A percentile compares a stretch with the other conserved stretches of the same genome.
These are phyloP conservation scores for Acanthamoeba royreba DNA, from an alignment of 208 protist genomes.

Conservation along the genomic window DNA sequence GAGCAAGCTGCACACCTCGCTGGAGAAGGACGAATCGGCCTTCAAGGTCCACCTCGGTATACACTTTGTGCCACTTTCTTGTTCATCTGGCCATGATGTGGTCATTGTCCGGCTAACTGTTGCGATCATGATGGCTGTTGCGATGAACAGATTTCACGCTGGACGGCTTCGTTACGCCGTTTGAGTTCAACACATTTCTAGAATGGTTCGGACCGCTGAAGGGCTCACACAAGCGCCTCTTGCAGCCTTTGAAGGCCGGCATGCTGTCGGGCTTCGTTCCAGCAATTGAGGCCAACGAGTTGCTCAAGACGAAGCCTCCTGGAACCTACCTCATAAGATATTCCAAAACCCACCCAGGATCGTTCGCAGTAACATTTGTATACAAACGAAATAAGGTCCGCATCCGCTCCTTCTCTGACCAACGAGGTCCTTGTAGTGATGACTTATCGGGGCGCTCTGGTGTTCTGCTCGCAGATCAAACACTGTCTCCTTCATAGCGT, in stretches of 20 bases:
- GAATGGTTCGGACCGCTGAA: conserved; percentile 63
- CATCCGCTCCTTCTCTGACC: not conserved
- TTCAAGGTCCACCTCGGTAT: conserved; percentile 10
- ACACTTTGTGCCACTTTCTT: not conserved
- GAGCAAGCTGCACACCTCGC: conserved; percentile 4
- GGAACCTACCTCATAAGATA: conserved; percentile 64
- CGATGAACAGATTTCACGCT: conserved; percentile 53
- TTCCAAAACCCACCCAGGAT: conserved; percentile 61
- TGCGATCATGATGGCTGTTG: not conserved
- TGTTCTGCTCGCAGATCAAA: conserved; percentile 13
- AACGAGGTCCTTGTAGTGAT: not conserved
- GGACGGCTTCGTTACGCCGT: conserved; percentile 53
- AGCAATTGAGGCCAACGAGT: conserved; percentile 48
- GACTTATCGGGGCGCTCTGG: not conserved
- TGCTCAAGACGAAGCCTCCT: conserved; percentile 37
- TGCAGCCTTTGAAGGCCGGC: conserved; percentile 3
- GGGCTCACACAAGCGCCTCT: not conserved
- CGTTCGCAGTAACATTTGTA: conserved; percentile 68
- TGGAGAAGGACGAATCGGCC: not conserved
- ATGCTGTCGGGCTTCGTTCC: conserved; percentile 59
- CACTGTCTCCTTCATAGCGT: conserved; percentile 59
- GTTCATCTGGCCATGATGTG: too few relatives aligned
- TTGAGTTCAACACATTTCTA: conserved; percentile 48
- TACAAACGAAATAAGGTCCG: not conserved
- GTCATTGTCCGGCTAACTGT: too few relatives aligned